Conservation (phyloP, 208 protist species). For the Strigomonas oncopelti region DNA sequence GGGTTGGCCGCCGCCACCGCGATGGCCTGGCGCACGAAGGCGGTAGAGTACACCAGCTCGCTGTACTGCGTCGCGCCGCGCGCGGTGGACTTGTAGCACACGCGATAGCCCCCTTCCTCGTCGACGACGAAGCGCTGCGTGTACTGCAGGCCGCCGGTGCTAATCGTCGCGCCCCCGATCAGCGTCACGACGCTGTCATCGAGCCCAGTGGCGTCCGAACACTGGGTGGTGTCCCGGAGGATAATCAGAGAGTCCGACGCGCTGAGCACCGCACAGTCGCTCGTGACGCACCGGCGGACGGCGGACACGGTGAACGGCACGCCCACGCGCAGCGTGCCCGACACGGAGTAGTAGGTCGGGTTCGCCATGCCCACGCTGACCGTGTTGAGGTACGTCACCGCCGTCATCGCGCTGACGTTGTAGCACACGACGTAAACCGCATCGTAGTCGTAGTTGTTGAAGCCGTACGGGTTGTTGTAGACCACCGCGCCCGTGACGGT, state of each 20-base stretch:
- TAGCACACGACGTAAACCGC: slow-evolving; percentile 85
- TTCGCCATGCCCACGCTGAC: slow-evolving; percentile 64
- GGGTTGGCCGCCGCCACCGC: slow-evolving; percentile 46
- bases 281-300: slow-evolving; percentile 39
- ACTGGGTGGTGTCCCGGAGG: slow-evolving; percentile 30
- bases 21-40: slow-evolving; percentile 25
- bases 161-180: slow-evolving; percentile 16
- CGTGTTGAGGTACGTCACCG: slow-evolving; percentile 67
- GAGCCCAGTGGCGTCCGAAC: slow-evolving; percentile 18
- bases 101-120: slow-evolving; percentile 58
- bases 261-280: slow-evolving; percentile 35
- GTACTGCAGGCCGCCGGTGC: slow-evolving; percentile 28
- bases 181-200: slow-evolving; percentile 16
- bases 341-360: slow-evolving; percentile 82
- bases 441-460: slow-evolving; percentile 70
- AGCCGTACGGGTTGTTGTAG: slow-evolving; percentile 50
- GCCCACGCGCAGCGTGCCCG: slow-evolving; percentile 35
- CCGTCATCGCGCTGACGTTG: slow-evolving; percentile 16
- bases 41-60: slow-evolving; percentile 50
- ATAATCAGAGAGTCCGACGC: slow-evolving; percentile 48
- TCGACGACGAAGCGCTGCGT: slow-evolving; percentile 58
- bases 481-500: slow-evolving; percentile 22
- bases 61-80: slow-evolving; percentile 23
- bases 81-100: slow-evolving; percentile 67
- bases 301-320: slow-evolving; percentile 55